Conservation (phyloP, 2,329 filamentous ascomycete species). For the Cladobotryum protrusum region DNA sequence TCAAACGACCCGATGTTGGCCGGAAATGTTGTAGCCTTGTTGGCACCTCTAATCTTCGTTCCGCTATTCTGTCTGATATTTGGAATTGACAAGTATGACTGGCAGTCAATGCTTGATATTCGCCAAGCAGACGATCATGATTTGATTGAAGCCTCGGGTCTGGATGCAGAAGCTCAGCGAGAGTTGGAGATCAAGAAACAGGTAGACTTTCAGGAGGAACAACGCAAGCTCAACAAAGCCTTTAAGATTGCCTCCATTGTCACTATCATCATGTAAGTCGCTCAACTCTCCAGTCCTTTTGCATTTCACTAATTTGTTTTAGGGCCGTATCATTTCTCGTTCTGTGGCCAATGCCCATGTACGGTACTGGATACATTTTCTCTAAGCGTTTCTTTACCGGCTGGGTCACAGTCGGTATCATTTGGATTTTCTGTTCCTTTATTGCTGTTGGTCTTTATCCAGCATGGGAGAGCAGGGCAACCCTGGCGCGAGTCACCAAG, state of each 20-base stretch:
- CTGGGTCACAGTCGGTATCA: constrained; percentile 64
- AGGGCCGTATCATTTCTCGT: constrained; percentile 64
- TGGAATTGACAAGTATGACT: constrained; percentile 69
- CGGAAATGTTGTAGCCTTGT: constrained; percentile 75
- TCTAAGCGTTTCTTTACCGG: constrained; percentile 60
- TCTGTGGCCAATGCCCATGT: constrained; percentile 91
- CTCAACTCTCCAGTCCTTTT: background rate
- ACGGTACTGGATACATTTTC: constrained; percentile 67
- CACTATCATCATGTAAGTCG: constrained; percentile 26
- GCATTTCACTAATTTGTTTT: background rate
- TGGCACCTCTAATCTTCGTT: constrained; percentile 69
- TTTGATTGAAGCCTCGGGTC: constrained; percentile 53
- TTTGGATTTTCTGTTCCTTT: constrained; percentile 67
- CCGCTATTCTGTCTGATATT: constrained; percentile 64
- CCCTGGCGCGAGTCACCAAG: constrained; percentile 23
- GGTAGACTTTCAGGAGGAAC: constrained; percentile 37
- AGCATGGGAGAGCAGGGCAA: constrained; percentile 69
- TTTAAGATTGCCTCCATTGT: constrained; percentile 39
- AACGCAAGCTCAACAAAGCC: constrained; percentile 46
- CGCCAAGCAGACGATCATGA: constrained; percentile 73
- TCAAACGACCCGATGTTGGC: constrained; percentile 82
- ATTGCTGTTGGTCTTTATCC: constrained; percentile 76
- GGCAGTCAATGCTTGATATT: constrained; percentile 75
- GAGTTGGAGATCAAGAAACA: constrained; percentile 17
- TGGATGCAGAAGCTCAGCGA: constrained; percentile 28